A percentile compares a stretch with the other conserved stretches of the same genome.
phyloP scores from a whole-genome alignment of 2,329 filamentous ascomycete genomes.

The Fusarium verticillioides region DNA sequence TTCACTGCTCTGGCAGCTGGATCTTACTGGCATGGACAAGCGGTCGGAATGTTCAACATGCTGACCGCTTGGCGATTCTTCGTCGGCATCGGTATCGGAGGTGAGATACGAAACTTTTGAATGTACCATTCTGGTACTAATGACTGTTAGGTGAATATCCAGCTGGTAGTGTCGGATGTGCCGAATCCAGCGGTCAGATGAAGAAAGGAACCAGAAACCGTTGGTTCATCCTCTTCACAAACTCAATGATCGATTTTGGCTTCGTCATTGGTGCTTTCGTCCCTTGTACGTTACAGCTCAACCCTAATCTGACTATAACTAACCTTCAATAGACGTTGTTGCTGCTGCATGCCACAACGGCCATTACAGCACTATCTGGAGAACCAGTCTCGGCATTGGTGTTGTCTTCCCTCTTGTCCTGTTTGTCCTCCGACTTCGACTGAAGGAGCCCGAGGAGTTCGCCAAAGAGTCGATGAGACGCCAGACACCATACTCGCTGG shows the following conservation, averaged over 20 bases:
- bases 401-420: constrained; percentile 80
- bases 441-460: constrained; percentile 84
- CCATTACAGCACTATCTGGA: constrained; percentile 82
- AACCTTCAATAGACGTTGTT: constrained; percentile 54
- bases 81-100: constrained; percentile 81
- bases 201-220: constrained; percentile 84
- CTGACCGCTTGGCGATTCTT: constrained; percentile 89
- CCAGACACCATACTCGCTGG: constrained; percentile 66
- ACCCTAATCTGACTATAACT: background rate
- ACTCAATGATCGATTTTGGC: constrained; percentile 85
- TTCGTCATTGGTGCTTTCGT: constrained; percentile 86
- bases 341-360: constrained; percentile 66
- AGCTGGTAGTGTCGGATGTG: constrained; percentile 83
- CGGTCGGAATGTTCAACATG: constrained; percentile 77
- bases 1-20: constrained; percentile 85
- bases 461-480: constrained; percentile 74
- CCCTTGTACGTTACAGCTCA: constrained; percentile 58
- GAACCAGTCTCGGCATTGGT: constrained; percentile 81
- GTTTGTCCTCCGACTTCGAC: constrained; percentile 75
- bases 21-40: constrained; percentile 77
- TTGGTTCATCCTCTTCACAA: constrained; percentile 93
- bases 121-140: background rate
- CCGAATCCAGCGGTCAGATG: constrained; percentile 86
- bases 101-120: constrained; percentile 46
- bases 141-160: constrained; percentile 70